These are phyloP conservation scores for Ophiostoma angusticollis DNA, from an alignment of 2,329 filamentous ascomycete genomes.

Conservation along the genomic window DNA sequence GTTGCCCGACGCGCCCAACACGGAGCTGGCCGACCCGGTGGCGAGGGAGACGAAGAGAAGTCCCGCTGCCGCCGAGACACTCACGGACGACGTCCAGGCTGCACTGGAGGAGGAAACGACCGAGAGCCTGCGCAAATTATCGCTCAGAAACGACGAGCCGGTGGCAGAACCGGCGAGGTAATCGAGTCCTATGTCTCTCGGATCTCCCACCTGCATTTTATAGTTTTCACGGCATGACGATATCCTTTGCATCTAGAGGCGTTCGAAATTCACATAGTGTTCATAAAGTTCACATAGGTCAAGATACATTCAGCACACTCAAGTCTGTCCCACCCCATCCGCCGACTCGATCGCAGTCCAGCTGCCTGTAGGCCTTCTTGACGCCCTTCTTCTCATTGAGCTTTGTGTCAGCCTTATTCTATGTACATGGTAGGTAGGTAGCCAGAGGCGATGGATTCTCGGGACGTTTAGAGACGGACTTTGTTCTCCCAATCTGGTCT, in stretches of 20 bases:
- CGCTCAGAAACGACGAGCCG: slow-evolving; percentile 19
- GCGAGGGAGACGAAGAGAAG: too few species aligned
- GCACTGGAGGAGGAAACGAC: slow-evolving; percentile 10
- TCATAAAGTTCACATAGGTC: too few species aligned
- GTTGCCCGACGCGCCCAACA: neutral
- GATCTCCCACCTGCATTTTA: neutral
- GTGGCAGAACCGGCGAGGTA: neutral
- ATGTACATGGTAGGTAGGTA: too few species aligned
- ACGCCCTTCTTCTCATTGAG: slow-evolving; percentile 46
- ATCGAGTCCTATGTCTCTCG: neutral
- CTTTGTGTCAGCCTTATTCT: too few species aligned
- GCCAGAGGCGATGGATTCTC: too few species aligned
- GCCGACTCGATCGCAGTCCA: too few species aligned
- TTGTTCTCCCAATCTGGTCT: slow-evolving; percentile 1
- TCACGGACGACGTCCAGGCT: neutral
- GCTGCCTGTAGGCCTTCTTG: slow-evolving; percentile 15
- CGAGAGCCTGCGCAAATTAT: slow-evolving; percentile 21
- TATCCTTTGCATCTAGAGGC: slow-evolving; percentile 8
- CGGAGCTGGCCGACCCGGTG: neutral
- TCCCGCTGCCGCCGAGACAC: too few species aligned
- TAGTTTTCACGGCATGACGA: slow-evolving; percentile 1
- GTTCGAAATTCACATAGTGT: too few species aligned
- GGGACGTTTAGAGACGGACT: too few species aligned
- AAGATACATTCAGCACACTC: too few species aligned
- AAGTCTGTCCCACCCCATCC: too few species aligned